These are phyloP conservation scores for Leishmania lainsoni DNA, from an alignment of 208 protist species.

Conservation along the genomic window DNA sequence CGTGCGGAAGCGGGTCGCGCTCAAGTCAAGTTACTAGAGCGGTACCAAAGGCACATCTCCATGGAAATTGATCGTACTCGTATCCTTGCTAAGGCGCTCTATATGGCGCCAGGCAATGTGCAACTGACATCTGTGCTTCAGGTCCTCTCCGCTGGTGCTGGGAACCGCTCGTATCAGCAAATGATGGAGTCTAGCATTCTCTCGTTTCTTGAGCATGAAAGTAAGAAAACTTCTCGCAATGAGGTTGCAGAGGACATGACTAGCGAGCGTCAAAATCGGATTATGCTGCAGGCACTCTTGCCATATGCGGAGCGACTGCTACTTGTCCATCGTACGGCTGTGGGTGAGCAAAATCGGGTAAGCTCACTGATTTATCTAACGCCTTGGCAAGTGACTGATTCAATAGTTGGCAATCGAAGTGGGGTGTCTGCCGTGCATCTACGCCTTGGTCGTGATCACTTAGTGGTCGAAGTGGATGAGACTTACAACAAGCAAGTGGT, in stretches of 20 bases:
- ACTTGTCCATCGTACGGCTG: constrained; percentile 64
- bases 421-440: constrained; percentile 77
- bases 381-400: constrained; percentile 71
- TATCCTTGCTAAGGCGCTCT: constrained; percentile 37
- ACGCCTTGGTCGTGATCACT: constrained; percentile 59
- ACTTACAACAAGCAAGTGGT: constrained; percentile 83
- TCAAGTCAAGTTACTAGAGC: constrained; percentile 33
- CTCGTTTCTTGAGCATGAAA: constrained; percentile 56
- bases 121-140: constrained; percentile 77
- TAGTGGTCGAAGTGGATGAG: constrained; percentile 84
- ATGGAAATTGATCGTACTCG: constrained; percentile 51
- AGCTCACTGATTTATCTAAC: constrained; percentile 44
- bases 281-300: constrained; percentile 81
- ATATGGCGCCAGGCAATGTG: constrained; percentile 41
- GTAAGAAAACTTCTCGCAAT: constrained; percentile 40
- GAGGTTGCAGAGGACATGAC: constrained; percentile 74
- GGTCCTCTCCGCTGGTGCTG: constrained; percentile 69
- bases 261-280: constrained; percentile 82
- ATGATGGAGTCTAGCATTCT: constrained; percentile 60
- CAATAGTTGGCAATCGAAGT: constrained; percentile 71
- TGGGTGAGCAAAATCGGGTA: constrained; percentile 36
- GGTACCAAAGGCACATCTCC: constrained; percentile 64
- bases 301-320: constrained; percentile 76
- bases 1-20: neutral
- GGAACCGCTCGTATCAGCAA: constrained; percentile 65